Evolutionary conservation across 2,329 filamentous ascomycete species (phyloP).

Genomic region (Coniosporium tulheliwenetii): DNA sequence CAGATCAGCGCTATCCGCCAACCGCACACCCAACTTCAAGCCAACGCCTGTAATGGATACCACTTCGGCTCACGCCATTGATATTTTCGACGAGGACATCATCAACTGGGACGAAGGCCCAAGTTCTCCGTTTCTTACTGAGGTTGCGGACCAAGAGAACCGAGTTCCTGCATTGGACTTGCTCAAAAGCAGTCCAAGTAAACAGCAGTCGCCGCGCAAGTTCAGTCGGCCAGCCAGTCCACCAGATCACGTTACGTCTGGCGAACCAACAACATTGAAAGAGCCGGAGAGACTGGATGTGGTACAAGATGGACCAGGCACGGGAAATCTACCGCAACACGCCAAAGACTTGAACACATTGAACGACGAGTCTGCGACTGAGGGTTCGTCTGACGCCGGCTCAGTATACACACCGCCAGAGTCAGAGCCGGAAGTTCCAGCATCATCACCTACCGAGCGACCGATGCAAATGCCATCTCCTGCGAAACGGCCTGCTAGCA

Average conservation of each 20-base stretch:
- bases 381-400: too few species aligned
- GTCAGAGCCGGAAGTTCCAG: too few species aligned
- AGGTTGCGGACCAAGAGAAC: slow-evolving; percentile 25
- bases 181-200: slow-evolving; percentile 3
- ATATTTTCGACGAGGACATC: not conserved
- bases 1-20: not conserved
- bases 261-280: slow-evolving; percentile 3
- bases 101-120: slow-evolving; percentile 22
- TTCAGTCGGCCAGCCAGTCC: slow-evolving; percentile 6
- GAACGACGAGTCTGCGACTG: too few species aligned
- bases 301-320: too few species aligned
- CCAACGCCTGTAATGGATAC: not conserved
- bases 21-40: not conserved
- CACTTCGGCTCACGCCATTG: not conserved
- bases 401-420: too few species aligned
- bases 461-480: too few species aligned
- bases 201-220: not conserved
- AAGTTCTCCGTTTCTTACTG: slow-evolving; percentile 32
- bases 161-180: too few species aligned
- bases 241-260: slow-evolving; percentile 6
- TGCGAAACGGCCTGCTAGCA: too few species aligned
- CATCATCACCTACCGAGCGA: too few species aligned
- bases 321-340: too few species aligned
- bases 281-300: too few species aligned
- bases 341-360: too few species aligned